Evolutionary conservation across 768 basidiomycete species (phyloP), one percentile per base, ranked within the genome.

Genomic region (Tylopilus rubrobrunneus): DNA sequence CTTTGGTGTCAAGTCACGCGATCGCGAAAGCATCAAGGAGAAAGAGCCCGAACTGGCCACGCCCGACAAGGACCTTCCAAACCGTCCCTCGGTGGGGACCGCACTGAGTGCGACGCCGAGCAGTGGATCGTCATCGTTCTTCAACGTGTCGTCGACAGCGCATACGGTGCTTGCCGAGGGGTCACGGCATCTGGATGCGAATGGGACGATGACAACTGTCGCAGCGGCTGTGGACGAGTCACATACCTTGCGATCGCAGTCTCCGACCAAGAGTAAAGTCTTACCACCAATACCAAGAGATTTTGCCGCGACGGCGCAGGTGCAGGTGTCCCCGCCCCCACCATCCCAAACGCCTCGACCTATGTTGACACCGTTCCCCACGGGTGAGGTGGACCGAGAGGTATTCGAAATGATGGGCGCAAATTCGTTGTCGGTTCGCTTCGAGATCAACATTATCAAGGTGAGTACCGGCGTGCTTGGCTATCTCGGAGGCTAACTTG

Each of bases 401-500:
- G 66, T 85, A 50, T 88, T 90, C 60, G 91, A 90, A 61, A 81
- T 69, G 58, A 82, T 89, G 66, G 85, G 84, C 27, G 82, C 84
- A 53, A 91, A 85, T 69, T 83, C 83, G 41, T 68, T 98, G 57
- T 86, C 91, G 58, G 96, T 99, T 11, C 82, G 92, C 57, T 99
- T 98, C 70, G 96, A 99, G 72, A 91, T 98, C 55, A 95, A 89
- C 68, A 87, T 99, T 60, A 92, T 99, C 68, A 98, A 98, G 82
- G 94, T 95, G 59, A 17, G 85, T 71, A 28, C 14, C 21, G 10
- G 9, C 3, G n/a, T 19, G n/a, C 25, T 11, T 5, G 31, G 36
- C 5, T 31, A 25, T 31, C 12, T 19, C 17, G 15, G 23, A 37
- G 34, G 44, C 48, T 52, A 50, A 59, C 44, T 15, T 12, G 5